These are phyloP conservation scores for Boletus rufocinnamomeus DNA, from an alignment of 768 basidiomycete genomes.

Conservation along the genomic window DNA sequence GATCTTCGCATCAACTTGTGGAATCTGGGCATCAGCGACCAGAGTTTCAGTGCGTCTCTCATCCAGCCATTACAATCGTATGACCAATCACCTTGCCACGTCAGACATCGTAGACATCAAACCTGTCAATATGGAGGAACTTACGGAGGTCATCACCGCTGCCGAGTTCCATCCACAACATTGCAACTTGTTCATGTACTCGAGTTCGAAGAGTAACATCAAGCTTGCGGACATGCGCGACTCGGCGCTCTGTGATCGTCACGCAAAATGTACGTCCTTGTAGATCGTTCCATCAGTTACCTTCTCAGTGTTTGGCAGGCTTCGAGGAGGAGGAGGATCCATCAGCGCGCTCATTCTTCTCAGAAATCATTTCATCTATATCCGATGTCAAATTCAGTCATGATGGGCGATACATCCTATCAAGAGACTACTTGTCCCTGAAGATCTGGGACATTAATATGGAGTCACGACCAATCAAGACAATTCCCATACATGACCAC, in stretches of 20 bases:
- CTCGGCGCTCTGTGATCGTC: slow-evolving; percentile 92
- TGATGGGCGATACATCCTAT: slow-evolving; percentile 95
- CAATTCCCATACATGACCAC: slow-evolving; percentile 98
- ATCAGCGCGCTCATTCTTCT: slow-evolving; percentile 96
- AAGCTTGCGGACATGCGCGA: slow-evolving; percentile 99
- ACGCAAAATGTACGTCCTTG: slow-evolving; percentile 83
- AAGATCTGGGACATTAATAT: slow-evolving; percentile 99
- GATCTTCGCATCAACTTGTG: slow-evolving; percentile 97
- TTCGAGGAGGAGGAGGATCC: slow-evolving; percentile 99
- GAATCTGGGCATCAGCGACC: slow-evolving; percentile 98
- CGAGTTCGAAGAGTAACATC: slow-evolving; percentile 99
- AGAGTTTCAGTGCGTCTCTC: slow-evolving; percentile 88
- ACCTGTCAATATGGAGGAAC: slow-evolving; percentile 99
- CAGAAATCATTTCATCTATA: slow-evolving; percentile 99
- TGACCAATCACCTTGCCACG: slow-evolving; percentile 3
- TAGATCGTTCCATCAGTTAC: background rate
- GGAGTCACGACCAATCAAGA: slow-evolving; percentile 95
- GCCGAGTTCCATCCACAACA: slow-evolving; percentile 98
- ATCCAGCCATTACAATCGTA: slow-evolving; percentile 2
- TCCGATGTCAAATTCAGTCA: slow-evolving; percentile 99
- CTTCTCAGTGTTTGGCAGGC: slow-evolving; percentile 50
- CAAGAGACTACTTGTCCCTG: slow-evolving; percentile 94
- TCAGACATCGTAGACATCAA: slow-evolving; percentile 99
- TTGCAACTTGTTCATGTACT: slow-evolving; percentile 99
- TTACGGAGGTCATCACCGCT: slow-evolving; percentile 99